Conservation (phyloP, 2,329 filamentous ascomycete genomes). For the Penicillium sp. region DNA sequence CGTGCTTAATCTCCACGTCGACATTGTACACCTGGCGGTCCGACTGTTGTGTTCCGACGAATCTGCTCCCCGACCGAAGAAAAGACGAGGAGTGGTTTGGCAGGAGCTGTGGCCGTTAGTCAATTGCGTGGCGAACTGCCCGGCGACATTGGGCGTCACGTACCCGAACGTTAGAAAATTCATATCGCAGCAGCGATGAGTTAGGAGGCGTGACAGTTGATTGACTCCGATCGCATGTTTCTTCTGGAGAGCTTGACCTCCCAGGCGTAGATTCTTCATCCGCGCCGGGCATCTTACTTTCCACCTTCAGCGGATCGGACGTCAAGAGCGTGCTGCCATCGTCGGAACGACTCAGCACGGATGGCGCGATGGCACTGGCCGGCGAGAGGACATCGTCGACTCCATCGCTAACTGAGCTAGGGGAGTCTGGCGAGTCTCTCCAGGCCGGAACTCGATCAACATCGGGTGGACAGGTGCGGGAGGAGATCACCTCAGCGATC, state of each 20-base stretch:
- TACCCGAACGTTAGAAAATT: slow-evolving; percentile 58
- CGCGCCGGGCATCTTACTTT: slow-evolving; percentile 26
- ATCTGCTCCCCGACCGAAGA: slow-evolving; percentile 81
- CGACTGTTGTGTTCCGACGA: slow-evolving; percentile 86
- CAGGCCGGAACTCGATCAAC: slow-evolving; percentile 33
- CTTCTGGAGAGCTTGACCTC: slow-evolving; percentile 34
- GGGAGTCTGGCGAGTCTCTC: slow-evolving; percentile 32
- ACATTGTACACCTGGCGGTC: slow-evolving; percentile 93
- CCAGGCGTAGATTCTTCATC: slow-evolving; percentile 33
- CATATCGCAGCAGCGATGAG: slow-evolving; percentile 52
- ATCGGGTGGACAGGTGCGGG: slow-evolving; percentile 53
- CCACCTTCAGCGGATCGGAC: slow-evolving; percentile 27
- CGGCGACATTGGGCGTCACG: slow-evolving; percentile 22
- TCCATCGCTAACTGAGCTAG: slow-evolving; percentile 23
- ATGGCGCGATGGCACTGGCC: slow-evolving; percentile 22
- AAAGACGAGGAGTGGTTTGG: slow-evolving; percentile 82
- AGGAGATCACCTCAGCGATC: slow-evolving; percentile 45
- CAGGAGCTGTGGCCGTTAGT: slow-evolving; percentile 56
- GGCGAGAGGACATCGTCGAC: slow-evolving; percentile 30
- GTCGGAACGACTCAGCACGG: slow-evolving; percentile 28
- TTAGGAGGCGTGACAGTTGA: slow-evolving; percentile 35
- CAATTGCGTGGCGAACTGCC: slow-evolving; percentile 11
- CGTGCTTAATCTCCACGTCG: slow-evolving; percentile 94
- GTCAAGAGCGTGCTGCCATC: slow-evolving; percentile 27
- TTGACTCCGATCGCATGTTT: slow-evolving; percentile 30